These are phyloP conservation scores for Betula pendula DNA, from an alignment of 306 rosid genomes.

Conservation along the genomic window DNA sequence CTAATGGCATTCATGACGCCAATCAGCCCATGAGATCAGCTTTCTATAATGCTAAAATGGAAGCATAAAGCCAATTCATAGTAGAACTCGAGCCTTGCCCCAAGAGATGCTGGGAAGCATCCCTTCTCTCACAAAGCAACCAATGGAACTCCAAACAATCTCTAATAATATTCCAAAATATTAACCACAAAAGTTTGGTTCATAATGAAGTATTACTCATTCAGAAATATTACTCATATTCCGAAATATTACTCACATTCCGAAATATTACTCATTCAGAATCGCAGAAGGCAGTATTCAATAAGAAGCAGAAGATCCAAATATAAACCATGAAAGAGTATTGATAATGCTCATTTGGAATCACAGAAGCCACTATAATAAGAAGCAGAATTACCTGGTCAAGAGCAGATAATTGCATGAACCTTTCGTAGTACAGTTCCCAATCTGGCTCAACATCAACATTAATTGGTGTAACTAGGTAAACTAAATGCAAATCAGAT, in stretches of 20 bases:
- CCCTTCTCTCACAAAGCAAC: neutral
- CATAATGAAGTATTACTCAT: neutral
- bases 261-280: neutral
- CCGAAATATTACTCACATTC: too few species aligned
- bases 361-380: neutral
- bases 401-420: constrained; percentile 71
- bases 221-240: too few species aligned
- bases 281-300: neutral
- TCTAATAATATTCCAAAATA: neutral
- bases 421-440: constrained; percentile 84
- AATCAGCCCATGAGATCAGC: neutral
- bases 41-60: neutral
- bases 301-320: neutral
- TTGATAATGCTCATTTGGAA: neutral
- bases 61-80: neutral
- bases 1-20: neutral
- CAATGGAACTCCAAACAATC: neutral
- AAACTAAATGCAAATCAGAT: constrained; percentile 92
- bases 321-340: constrained; percentile 10
- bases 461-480: constrained; percentile 86
- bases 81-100: neutral
- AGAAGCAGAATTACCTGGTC: constrained; percentile 70
- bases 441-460: constrained; percentile 95
- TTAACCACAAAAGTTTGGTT: neutral
- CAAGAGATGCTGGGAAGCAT: neutral